Evolutionary conservation across 352 stramenopile genomes (phyloP), one percentile per base, ranked within the genome.

Genomic region (Phytophthora lateralis): DNA sequence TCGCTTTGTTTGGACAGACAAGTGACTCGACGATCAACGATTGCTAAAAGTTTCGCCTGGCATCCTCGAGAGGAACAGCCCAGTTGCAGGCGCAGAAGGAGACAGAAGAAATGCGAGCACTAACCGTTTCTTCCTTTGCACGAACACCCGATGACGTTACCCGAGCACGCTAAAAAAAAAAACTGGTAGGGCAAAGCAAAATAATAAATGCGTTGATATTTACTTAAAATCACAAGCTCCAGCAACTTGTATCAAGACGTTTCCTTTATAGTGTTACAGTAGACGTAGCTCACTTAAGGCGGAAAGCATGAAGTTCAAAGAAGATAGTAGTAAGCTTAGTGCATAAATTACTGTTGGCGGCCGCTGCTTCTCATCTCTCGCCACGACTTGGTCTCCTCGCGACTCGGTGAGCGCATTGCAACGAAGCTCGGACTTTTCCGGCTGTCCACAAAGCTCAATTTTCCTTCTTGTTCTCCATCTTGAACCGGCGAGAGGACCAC

Each of bases 401-500:
- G 55, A 44, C 37, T 39, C 21, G 65, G 42, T 42, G 62, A 63
- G 0, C 44, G 56, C n/a, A 71, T 32, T 12, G 63, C 49, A 17
- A 71, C 21, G 29, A 61, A 71, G 18, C 32, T 66, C 3, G 49
- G 30, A 34, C 48, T 66, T 18, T 57, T 55, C 6, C 37, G 29
- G 14, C 29, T 26, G 49, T 53, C 43, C 21, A 54, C 21, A n/a
- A 27, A 52, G 24, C 54, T 54, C 15, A 52, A 35, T 4, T 55
- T 53, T 14, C 48, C 47, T 6, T 53, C 37, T n/a, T 58, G n/a
- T 6, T 60, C 49, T n/a, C 45, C 38, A 32, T 71, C 43, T 59
- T 71, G 63, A 60, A 63, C 37, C 14, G 56, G 49, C 14, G 57
- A 66, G 3, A 66, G 5, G 21, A 66, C 43, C 29, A 66, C 56